phyloP scores from a whole-genome alignment of 2,329 filamentous ascomycete genomes.

The Beauveria varroae region DNA sequence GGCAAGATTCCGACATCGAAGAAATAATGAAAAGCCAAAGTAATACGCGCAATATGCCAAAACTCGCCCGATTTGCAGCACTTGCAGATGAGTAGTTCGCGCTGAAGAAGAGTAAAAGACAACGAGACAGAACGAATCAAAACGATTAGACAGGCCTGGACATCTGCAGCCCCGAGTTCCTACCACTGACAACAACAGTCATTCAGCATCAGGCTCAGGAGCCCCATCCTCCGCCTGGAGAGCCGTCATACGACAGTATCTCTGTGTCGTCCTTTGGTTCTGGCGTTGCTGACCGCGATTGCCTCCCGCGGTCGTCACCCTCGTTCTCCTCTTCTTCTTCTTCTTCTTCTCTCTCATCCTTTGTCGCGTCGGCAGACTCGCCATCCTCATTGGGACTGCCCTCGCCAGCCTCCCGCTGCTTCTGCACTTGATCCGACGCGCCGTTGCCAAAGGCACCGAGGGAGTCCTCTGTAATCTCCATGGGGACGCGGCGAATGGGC shows the following conservation, averaged over 20 bases:
- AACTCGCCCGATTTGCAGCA: slow-evolving; percentile 1
- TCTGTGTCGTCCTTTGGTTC: background rate
- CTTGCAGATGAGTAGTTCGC: background rate
- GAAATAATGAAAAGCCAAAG: background rate
- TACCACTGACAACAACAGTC: background rate
- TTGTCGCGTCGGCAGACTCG: slow-evolving; percentile 11
- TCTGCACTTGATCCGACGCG: background rate
- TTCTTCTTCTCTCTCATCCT: slow-evolving; percentile 13
- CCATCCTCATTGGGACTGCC: slow-evolving; percentile 13
- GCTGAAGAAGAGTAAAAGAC: background rate
- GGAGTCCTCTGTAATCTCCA: slow-evolving; percentile 34
- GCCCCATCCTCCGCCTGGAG: slow-evolving; percentile 16
- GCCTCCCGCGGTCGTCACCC: slow-evolving; percentile 12
- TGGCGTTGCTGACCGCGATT: slow-evolving; percentile 4
- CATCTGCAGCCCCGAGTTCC: background rate
- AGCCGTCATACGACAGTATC: slow-evolving; percentile 9
- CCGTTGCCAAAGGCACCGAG: slow-evolving; percentile 19
- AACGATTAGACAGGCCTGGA: background rate
- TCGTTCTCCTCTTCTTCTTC: slow-evolving; percentile 12
- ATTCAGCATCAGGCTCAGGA: slow-evolving; percentile 2
- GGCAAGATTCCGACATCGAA: background rate
- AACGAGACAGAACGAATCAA: background rate
- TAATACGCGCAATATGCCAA: background rate
- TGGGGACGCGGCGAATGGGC: slow-evolving; percentile 34
- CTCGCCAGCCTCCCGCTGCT: slow-evolving; percentile 11